Base-by-base conservation (phyloP, 495 filamentous ascomycete species). In the Podospora australis region DNA sequence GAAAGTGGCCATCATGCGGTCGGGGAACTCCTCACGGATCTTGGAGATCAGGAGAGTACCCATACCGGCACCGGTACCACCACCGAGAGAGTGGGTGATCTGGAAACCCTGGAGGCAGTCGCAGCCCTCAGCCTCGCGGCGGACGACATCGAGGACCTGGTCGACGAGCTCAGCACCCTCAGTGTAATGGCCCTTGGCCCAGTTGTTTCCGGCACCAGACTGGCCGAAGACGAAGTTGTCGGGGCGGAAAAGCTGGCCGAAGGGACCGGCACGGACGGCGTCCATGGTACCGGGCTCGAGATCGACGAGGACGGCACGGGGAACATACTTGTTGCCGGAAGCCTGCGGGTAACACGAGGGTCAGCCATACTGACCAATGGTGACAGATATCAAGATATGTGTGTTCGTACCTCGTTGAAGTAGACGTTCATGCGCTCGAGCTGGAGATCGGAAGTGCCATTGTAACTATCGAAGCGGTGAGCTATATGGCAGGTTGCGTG, bases 1-100 rank as follows among this genome's bases (percentile, higher is more conserved):
- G 86, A 96, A 99, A 55, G 92, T 99, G 57, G 92, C 92, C 92
- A 99, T 99, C 92, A 99, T 99, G 64, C 92, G 90, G 78, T 99
- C 92, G 64, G 92, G 92, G 80, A 99, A 99, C 77, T 99, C 92
- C 79, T 99, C 92, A 70, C 92, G 92, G 70, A 99, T 97, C 87
- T 99, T 99, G 75, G 90, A 96, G 81, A 99, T 97, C 70, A 99
- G 72, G 64, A 99, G 81, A 39, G 92, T 99, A 78, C 92, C 92
- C 92, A 99, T 99, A 86, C 92, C 92, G 68, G 92, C 92, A 85
- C 92, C 92, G 65, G 92, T 99, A 84, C 92, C 92, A 88, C 92
- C 92, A 83, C 92, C 92, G 60, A 97, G 88, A 38, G 92, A 99
- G 83, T 99, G 92, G 66, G 92, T 99, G 78, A 99, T 97, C 81